phyloP scores from a whole-genome alignment of 176 grass and related monocot species.

The Zoysia pacifica region DNA sequence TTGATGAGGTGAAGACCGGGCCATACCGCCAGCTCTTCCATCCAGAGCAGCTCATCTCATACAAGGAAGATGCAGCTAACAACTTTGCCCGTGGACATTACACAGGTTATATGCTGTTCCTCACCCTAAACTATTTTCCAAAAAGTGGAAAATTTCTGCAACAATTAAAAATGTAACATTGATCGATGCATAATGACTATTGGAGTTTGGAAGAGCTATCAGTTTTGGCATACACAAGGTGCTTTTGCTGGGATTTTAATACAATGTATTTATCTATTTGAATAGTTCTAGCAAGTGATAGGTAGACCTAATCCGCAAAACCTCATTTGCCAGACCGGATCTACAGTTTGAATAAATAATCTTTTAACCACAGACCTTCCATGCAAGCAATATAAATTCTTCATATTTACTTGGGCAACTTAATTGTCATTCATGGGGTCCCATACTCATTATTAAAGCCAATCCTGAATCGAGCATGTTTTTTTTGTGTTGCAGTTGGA shows the following conservation, averaged over 20 bases:
- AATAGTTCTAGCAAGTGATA: slow-evolving; percentile 15
- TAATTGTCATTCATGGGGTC: background rate
- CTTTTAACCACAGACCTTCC: background rate
- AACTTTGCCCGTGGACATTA: slow-evolving; percentile 87
- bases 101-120: slow-evolving; percentile 45
- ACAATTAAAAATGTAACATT: background rate
- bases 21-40: slow-evolving; percentile 74
- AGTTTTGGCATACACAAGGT: slow-evolving; percentile 2
- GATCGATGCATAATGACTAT: background rate
- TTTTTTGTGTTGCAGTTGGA: slow-evolving; percentile 55
- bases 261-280: slow-evolving; percentile 4
- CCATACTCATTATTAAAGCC: background rate
- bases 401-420: background rate
- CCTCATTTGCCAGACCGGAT: background rate
- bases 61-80: slow-evolving; percentile 81
- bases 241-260: background rate
- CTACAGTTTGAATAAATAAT: slow-evolving; percentile 6
- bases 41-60: slow-evolving; percentile 81
- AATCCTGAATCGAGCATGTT: background rate
- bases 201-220: background rate
- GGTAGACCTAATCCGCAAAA: slow-evolving; percentile 4
- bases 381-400: background rate
- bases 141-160: background rate
- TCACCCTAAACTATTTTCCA: background rate
- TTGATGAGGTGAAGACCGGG: slow-evolving; percentile 73